Conservation (phyloP, 371 early-diverging fungal genomes). For the Mortierella sp. region DNA sequence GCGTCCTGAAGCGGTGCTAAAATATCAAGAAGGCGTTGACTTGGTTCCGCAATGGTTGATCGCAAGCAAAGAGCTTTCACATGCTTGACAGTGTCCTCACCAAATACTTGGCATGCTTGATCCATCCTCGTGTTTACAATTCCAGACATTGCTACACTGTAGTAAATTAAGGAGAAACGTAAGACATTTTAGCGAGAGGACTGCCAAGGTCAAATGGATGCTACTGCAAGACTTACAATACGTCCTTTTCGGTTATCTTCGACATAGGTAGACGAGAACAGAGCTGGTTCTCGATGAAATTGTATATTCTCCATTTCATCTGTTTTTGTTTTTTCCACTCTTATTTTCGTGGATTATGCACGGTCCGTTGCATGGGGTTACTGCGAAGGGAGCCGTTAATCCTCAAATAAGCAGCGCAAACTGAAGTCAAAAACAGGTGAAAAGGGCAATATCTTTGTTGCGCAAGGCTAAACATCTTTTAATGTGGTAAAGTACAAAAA, state of each 20-base stretch:
- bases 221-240: too few species aligned
- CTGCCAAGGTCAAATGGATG: too few species aligned
- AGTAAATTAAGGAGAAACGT: not conserved
- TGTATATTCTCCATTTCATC: too few species aligned
- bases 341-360: too few species aligned
- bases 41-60: not conserved
- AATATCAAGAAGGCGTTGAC: not conserved
- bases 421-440: too few species aligned
- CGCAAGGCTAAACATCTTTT: too few species aligned
- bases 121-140: not conserved
- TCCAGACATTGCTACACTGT: not conserved
- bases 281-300: slow-evolving; percentile 14
- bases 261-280: slow-evolving; percentile 4
- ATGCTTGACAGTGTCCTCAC: not conserved
- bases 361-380: too few species aligned
- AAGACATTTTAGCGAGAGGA: not conserved
- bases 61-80: not conserved
- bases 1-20: not conserved
- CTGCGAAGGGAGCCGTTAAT: too few species aligned
- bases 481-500: too few species aligned
- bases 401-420: too few species aligned
- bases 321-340: too few species aligned
- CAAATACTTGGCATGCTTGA: not conserved
- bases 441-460: too few species aligned
- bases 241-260: not conserved